Percentiles rank a stretch among this genome's conserved stretches.
phyloP scores from a whole-genome alignment of 441 rosid genomes.

The Eruca vesicaria region DNA sequence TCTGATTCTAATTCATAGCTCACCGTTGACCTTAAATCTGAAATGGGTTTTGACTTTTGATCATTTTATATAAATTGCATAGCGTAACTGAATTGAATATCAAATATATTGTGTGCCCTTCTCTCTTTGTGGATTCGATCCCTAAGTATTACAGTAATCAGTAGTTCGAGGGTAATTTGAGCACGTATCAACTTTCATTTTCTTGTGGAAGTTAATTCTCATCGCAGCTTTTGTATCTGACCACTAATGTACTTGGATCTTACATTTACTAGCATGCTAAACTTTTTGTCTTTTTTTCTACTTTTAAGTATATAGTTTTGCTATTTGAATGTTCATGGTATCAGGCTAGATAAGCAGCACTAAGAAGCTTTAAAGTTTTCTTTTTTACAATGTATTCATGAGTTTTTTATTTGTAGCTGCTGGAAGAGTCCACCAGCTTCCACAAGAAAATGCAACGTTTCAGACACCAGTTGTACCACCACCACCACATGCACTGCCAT shows the following conservation, averaged over 20 bases:
- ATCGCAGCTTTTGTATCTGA: constrained; percentile 1
- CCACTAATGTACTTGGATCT: constrained; percentile 17
- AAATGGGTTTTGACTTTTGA: constrained; percentile 19
- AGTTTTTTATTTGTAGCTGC: constrained; percentile 42
- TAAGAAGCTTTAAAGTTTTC: neutral
- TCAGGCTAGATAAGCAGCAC: neutral
- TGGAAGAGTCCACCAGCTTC: constrained; percentile 33
- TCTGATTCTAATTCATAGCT: neutral
- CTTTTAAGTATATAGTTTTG: neutral
- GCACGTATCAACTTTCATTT: too few relatives aligned
- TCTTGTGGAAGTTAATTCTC: too few relatives aligned
- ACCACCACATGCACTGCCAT: constrained; percentile 8
- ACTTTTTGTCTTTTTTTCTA: constrained; percentile 1
- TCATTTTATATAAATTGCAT: too few relatives aligned
- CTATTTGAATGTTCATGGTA: neutral
- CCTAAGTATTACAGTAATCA: too few relatives aligned
- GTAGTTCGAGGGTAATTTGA: too few relatives aligned
- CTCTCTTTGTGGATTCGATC: too few relatives aligned
- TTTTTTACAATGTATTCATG: constrained; percentile 1
- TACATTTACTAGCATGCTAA: neutral
- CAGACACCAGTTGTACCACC: constrained; percentile 28
- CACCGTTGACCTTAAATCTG: constrained; percentile 25
- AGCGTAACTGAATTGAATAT: too few relatives aligned
- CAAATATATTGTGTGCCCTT: too few relatives aligned
- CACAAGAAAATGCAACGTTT: constrained; percentile 36